phyloP scores from a whole-genome alignment of 2,329 filamentous ascomycete species.

The Celoporthe dispersa region DNA sequence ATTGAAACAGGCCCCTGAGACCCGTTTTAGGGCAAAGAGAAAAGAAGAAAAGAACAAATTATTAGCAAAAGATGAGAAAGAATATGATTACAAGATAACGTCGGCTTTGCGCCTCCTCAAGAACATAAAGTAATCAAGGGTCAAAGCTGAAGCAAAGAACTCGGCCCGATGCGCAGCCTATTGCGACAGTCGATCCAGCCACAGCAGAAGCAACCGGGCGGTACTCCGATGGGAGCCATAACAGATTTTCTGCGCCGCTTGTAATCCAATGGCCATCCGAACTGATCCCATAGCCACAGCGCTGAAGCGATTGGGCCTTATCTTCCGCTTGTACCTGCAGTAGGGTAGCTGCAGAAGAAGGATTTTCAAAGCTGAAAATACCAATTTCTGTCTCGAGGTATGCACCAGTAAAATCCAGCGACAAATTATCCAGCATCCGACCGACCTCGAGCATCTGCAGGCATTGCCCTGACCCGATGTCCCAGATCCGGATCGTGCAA shows the following conservation, averaged over 20 bases:
- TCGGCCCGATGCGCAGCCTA: constrained; percentile 1
- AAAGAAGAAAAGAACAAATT: background rate
- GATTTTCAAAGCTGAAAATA: constrained; percentile 6
- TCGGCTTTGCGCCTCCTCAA: background rate
- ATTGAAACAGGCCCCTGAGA: background rate
- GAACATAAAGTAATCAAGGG: background rate
- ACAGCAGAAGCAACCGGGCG: background rate
- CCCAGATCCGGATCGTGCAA: constrained; percentile 14
- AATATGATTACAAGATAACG: background rate
- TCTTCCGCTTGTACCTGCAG: background rate
- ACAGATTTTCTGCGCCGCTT: background rate
- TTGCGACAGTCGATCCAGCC: background rate
- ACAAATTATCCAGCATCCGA: background rate
- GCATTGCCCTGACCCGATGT: background rate
- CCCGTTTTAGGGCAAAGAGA: background rate
- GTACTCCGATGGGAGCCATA: constrained; percentile 10
- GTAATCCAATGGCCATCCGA: constrained; percentile 1
- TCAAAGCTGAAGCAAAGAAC: background rate
- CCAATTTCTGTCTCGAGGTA: background rate
- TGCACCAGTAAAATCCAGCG: background rate
- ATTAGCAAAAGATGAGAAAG: background rate
- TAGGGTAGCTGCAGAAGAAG: background rate
- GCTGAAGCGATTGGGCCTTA: background rate
- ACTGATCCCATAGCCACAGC: background rate
- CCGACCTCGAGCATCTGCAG: constrained; percentile 5